Evolutionary conservation across 768 basidiomycete species (phyloP), one percentile per base, ranked within the genome.

Genomic region (Daedaleopsis nitida): DNA sequence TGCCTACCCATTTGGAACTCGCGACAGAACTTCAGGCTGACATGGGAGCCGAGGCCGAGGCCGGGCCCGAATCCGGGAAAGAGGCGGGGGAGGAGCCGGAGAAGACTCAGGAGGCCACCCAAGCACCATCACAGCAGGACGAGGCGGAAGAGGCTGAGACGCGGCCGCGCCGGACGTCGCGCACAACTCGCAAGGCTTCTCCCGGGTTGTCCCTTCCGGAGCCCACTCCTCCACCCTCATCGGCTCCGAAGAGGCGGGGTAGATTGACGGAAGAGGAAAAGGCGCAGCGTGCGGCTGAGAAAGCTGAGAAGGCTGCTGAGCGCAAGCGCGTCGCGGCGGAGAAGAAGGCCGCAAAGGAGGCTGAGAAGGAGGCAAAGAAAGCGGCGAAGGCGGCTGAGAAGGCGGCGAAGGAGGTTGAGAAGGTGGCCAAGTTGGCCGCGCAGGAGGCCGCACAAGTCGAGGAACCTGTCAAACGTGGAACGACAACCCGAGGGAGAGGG

Each of bases 231-330:
- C 23, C 55, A 14, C 55, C 53, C 42, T 24, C 48, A 23, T 44
- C 68, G 23, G 45, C 55, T 12, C 60, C 58, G 4, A 57, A 63
- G 1, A 52, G 69, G 47, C 65, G 66, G 5, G 69, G 72, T 0
- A 69, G 63, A 0, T 49, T 70, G 21, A 54, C 66, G 0, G 65
- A 58, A 9, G 72, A 71, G 43, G 66, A 71, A 57, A 73, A 70
- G 45, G n/a, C 61, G 58, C 66, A 63, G 55, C 58, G 55, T 59
- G 57, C 58, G 54, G 67, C 58, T 51, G 60, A 64, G 59, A 67
- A 53, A 68, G 53, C 43, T 51, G 58, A 52, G 60, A 58, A 58
- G 58, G 57, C 59, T 23, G 57, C 62, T 3, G 52, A 61, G 43
- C 43, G 63, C n/a, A 59, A 63, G 53, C 38, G 59, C 63, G 57